A percentile compares a stretch with the other conserved stretches of the same genome.
Evolutionary conservation across 2,329 filamentous ascomycete genomes (phyloP).

Genomic region (Incumbomyces lentus): DNA sequence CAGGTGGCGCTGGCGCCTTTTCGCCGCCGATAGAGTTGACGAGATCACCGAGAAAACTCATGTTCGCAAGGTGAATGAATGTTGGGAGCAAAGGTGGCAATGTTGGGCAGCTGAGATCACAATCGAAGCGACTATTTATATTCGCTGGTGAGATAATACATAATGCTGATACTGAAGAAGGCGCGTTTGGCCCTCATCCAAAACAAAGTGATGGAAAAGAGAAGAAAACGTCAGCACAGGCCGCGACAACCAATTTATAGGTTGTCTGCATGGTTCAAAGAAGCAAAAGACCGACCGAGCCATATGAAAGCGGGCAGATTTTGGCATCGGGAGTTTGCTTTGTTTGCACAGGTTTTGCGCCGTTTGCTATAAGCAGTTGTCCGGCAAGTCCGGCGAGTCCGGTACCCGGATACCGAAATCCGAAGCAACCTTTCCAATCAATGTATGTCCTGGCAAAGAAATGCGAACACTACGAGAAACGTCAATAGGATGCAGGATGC

Average conservation of each 20-base stretch:
- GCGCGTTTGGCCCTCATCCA: neutral
- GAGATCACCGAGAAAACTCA: constrained; percentile 39
- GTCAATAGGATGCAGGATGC: no score
- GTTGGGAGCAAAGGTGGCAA: neutral
- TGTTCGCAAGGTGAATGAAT: constrained; percentile 1
- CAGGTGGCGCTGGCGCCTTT: constrained; percentile 19
- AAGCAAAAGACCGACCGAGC: neutral
- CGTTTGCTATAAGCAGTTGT: no score
- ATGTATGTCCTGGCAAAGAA: no score
- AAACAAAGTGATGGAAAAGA: constrained; percentile 3
- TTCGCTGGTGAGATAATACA: neutral
- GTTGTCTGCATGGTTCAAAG: neutral
- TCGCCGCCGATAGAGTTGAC: constrained; percentile 41
- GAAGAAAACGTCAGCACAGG: neutral
- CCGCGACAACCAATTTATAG: constrained; percentile 3
- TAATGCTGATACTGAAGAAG: constrained; percentile 4
- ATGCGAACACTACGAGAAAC: no score
- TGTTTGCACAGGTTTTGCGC: neutral
- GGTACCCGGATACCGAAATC: no score
- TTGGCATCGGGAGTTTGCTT: neutral
- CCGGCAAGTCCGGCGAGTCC: no score
- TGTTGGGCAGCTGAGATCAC: neutral
- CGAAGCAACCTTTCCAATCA: no score
- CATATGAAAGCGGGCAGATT: neutral
- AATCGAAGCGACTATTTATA: neutral